These are phyloP conservation scores for Cladosporium sp. DNA, from an alignment of 2,329 filamentous ascomycete species.

Conservation along the genomic window DNA sequence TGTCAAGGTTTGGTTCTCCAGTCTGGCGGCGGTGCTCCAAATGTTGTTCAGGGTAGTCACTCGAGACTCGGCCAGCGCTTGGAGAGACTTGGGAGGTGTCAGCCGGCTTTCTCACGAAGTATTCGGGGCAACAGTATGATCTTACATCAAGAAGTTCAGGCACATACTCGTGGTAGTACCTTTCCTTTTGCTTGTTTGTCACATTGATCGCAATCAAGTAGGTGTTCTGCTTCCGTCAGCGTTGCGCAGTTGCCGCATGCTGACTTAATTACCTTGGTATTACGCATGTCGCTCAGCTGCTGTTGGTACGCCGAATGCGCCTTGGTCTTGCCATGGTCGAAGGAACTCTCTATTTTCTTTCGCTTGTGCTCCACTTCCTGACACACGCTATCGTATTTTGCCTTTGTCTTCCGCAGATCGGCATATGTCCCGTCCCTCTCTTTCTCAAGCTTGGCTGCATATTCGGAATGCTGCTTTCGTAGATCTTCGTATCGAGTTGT, in stretches of 20 bases:
- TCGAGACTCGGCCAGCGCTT: conserved; percentile 89
- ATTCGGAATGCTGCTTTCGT: conserved; percentile 86
- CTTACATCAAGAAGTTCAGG: conserved; percentile 86
- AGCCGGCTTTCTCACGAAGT: background rate
- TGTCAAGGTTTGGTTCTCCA: conserved; percentile 78
- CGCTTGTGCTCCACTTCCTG: conserved; percentile 92
- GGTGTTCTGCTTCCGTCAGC: conserved; percentile 62
- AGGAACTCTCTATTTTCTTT: conserved; percentile 93
- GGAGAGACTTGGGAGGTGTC: conserved; percentile 58
- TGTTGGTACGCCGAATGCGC: conserved; percentile 89
- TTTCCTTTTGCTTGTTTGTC: conserved; percentile 95
- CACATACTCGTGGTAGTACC: conserved; percentile 95
- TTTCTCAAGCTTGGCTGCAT: conserved; percentile 82
- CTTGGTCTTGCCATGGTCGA: conserved; percentile 81
- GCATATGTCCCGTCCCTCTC: conserved; percentile 82
- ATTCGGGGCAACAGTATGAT: background rate
- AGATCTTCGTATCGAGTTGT: conserved; percentile 81
- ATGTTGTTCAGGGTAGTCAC: conserved; percentile 80
- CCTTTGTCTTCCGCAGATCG: conserved; percentile 86
- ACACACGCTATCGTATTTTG: conserved; percentile 87
- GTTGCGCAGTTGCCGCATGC: conserved; percentile 45
- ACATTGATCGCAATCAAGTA: conserved; percentile 96
- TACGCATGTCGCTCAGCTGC: conserved; percentile 93
- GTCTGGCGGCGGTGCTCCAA: conserved; percentile 76
- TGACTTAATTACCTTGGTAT: conserved; percentile 62